Base-by-base conservation (phyloP, 106 monocot genomes). In the Ottelia alismoides region DNA sequence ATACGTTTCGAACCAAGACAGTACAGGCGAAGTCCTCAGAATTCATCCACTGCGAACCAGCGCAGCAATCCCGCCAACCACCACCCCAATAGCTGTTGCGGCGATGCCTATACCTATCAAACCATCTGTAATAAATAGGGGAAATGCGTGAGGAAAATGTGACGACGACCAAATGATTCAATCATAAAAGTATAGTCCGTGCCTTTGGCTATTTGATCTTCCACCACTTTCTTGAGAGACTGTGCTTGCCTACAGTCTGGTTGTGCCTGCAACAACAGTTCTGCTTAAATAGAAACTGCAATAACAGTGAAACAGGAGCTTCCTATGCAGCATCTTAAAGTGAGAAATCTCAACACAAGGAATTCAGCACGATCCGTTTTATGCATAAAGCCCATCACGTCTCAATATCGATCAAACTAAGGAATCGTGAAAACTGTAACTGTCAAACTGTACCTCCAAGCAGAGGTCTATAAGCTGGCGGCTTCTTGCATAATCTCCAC, bases 171-270 rank as follows among this genome's bases (percentile, higher is more conserved):
- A 65, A 40, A 53, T 7, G 47, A 17, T 23, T n/a, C 12, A 27
- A 19, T 26, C 21, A 20, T 11, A 47, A 1, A n/a, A 16, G 1
- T 54, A 21, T 16, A 43, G 16, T 16, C 16, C 66, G 64, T 27
- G 85, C 92, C 92, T 85, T 82, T 85, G 25, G 81, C 68, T 65
- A 92, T 79, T 53, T 51, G 63, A 62, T 92, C 78, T 53, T 92
- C 81, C 28, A 92, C 76, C 28, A 67, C 64, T 40, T 85, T 92
- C 68, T 75, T 78, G 55, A 92, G 70, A 54, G 77, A 57, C 58
- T 63, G 45, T 22, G 91, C 91, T 65, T 92, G 91, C 45, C 91
- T 78, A 74, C 81, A 92, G 56, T 92, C 92, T 25, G 92, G 87
- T 56, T 65, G 70, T 55, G 83, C 69, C 92, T 92, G 55, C 30